Evolutionary conservation across 345 rosid species (phyloP).

Genomic region (Kernera saxatilis): DNA sequence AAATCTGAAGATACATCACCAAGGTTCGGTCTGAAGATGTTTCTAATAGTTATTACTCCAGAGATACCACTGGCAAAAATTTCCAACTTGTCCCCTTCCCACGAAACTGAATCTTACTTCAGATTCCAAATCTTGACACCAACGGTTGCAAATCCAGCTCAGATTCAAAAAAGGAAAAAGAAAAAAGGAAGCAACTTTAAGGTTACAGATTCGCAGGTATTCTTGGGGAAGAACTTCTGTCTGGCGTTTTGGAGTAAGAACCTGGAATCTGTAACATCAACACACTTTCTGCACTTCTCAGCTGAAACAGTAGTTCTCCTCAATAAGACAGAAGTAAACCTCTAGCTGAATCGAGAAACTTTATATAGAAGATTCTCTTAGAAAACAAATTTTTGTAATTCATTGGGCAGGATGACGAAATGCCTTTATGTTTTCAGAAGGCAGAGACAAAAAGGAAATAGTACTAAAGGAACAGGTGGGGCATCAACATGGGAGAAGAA

Average conservation of each 20-base stretch:
- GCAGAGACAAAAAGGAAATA: constrained; percentile 17
- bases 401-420: neutral
- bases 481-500: constrained; percentile 7
- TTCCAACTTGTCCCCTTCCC: constrained; percentile 7
- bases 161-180: neutral
- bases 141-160: neutral
- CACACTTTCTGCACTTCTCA: neutral
- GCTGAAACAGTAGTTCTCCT: neutral
- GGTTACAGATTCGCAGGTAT: neutral
- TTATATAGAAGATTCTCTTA: neutral
- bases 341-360: neutral
- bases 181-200: neutral
- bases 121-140: neutral
- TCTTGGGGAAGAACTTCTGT: neutral
- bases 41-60: neutral
- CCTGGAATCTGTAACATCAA: neutral
- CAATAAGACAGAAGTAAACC: constrained; percentile 11
- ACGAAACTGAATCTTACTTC: neutral
- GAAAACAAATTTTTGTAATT: neutral
- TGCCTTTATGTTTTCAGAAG: neutral
- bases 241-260: neutral
- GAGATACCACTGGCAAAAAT: constrained; percentile 9
- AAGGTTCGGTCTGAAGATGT: constrained; percentile 45
- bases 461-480: constrained; percentile 23
- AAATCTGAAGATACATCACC: constrained; percentile 40